These are phyloP conservation scores for Amborella trichopoda DNA, from an alignment of 164 flowering plant species.

Conservation along the genomic window DNA sequence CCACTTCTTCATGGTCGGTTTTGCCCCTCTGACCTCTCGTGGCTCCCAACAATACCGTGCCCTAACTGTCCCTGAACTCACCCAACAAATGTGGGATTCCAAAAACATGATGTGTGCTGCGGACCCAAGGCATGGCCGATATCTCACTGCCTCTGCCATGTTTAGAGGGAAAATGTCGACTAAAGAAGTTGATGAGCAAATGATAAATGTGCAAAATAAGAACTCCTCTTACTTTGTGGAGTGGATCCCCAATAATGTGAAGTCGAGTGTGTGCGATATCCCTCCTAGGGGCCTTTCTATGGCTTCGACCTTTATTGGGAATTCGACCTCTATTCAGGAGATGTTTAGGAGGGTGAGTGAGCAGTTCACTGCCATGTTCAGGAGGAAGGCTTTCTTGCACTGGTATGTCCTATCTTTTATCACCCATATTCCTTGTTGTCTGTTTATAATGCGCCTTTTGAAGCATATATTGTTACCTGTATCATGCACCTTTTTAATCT, in stretches of 20 bases:
- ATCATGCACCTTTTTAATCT: too few species aligned
- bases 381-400: slow-evolving; percentile 2
- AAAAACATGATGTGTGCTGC: slow-evolving; percentile 3
- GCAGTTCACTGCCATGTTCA: slow-evolving; percentile 22
- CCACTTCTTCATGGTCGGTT: slow-evolving; percentile 63
- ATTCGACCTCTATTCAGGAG: slow-evolving; percentile 11
- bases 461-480: too few species aligned
- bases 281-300: slow-evolving; percentile 37
- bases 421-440: too few species aligned
- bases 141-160: slow-evolving; percentile 30
- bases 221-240: slow-evolving; percentile 4
- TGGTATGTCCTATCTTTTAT: slow-evolving; percentile 44
- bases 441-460: too few species aligned
- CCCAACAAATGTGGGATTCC: slow-evolving; percentile 63
- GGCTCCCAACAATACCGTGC: slow-evolving; percentile 61
- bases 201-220: slow-evolving; percentile 1
- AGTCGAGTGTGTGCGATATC: slow-evolving; percentile 46
- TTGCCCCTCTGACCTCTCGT: slow-evolving; percentile 56
- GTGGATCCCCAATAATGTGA: slow-evolving; percentile 50
- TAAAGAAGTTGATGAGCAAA: slow-evolving; percentile 1
- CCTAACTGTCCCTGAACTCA: slow-evolving; percentile 50
- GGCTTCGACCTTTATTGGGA: slow-evolving; percentile 43
- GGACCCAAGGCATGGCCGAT: slow-evolving; percentile 1
- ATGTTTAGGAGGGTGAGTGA: slow-evolving; percentile 60
- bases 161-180: slow-evolving; percentile 48